Evolutionary conservation across 2,329 filamentous ascomycete species (phyloP).

Genomic region (Pestalotiopsis sp.): DNA sequence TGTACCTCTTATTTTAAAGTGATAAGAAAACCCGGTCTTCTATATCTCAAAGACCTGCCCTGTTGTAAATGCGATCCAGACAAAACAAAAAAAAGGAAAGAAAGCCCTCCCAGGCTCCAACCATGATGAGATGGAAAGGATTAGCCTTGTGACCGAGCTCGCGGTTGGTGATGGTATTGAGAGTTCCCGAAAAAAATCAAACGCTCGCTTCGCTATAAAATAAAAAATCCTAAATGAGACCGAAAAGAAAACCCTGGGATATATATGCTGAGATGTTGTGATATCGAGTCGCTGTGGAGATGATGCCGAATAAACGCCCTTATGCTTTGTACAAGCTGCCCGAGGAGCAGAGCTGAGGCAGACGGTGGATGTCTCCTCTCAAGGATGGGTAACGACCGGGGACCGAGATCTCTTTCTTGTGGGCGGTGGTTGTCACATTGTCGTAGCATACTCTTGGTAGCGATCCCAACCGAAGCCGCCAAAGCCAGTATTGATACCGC

Average conservation of each 20-base stretch:
- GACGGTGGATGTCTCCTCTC: slow-evolving; percentile 21
- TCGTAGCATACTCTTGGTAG: slow-evolving; percentile 82
- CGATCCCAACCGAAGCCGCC: slow-evolving; percentile 84
- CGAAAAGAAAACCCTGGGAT: slow-evolving; percentile 26
- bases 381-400: slow-evolving; percentile 49
- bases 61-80: slow-evolving; percentile 55
- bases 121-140: slow-evolving; percentile 53
- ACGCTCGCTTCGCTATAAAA: slow-evolving; percentile 43
- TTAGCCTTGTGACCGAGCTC: slow-evolving; percentile 49
- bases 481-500: slow-evolving; percentile 77
- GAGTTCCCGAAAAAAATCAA: slow-evolving; percentile 28
- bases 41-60: slow-evolving; percentile 50
- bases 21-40: slow-evolving; percentile 42
- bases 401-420: slow-evolving; percentile 45
- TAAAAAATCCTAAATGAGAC: slow-evolving; percentile 28
- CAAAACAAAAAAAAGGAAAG: not conserved
- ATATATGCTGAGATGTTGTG: slow-evolving; percentile 24
- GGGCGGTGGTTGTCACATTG: slow-evolving; percentile 75
- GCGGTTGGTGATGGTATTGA: slow-evolving; percentile 44
- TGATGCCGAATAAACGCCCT: slow-evolving; percentile 39
- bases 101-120: slow-evolving; percentile 55
- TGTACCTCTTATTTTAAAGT: slow-evolving; percentile 56
- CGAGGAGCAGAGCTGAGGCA: slow-evolving; percentile 7
- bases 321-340: slow-evolving; percentile 21
- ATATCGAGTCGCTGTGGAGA: slow-evolving; percentile 29